Percentiles rank a stretch among this genome's conserved stretches.
phyloP scores from a whole-genome alignment of 768 basidiomycete species.

The Lentinula guzmanii region DNA sequence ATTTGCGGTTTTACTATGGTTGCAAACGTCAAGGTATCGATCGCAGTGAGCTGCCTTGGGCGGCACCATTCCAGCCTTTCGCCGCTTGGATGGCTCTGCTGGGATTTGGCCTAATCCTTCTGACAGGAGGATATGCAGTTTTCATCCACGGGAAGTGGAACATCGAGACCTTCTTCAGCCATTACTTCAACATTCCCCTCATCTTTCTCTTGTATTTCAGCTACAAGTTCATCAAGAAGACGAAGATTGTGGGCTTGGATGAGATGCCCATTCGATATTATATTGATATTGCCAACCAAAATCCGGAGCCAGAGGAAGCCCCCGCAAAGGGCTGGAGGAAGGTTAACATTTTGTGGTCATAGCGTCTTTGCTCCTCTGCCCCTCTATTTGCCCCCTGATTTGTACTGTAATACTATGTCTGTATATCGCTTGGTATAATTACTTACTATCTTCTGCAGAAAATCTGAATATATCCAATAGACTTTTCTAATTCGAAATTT shows the following conservation, averaged over 20 bases:
- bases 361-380: not conserved
- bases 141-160: constrained; percentile 15
- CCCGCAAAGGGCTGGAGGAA: not conserved
- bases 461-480: too few species aligned
- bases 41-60: constrained; percentile 13
- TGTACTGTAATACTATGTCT: too few species aligned
- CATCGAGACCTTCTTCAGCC: not conserved
- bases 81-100: constrained; percentile 23
- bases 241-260: constrained; percentile 18
- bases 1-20: constrained; percentile 2
- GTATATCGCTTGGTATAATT: too few species aligned
- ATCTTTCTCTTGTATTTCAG: constrained; percentile 37
- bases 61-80: constrained; percentile 32
- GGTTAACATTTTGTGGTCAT: constrained; percentile 1
- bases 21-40: constrained; percentile 13
- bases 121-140: constrained; percentile 17
- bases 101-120: constrained; percentile 20
- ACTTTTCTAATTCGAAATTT: too few species aligned
- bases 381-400: too few species aligned
- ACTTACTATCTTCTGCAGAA: too few species aligned
- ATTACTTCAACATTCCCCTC: constrained; percentile 44
- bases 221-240: constrained; percentile 35
- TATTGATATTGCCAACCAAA: constrained; percentile 4
- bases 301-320: not conserved
- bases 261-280: constrained; percentile 6